Conservation (phyloP, 108 stramenopile species). For the Halocafeteria seosinensis region DNA sequence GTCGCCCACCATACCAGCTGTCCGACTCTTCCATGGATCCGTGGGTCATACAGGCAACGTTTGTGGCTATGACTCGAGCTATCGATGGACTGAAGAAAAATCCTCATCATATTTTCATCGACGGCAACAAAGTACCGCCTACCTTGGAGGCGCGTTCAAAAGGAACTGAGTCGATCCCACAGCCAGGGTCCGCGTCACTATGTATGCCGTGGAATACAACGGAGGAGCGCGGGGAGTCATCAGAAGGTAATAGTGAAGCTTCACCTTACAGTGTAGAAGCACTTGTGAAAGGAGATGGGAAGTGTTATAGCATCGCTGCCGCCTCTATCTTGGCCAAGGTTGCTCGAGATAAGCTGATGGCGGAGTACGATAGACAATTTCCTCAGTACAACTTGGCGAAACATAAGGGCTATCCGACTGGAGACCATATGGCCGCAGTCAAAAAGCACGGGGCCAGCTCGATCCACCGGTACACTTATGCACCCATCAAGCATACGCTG, state of each 20-base stretch:
- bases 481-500: conserved; percentile 69
- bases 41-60: no score
- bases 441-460: conserved; percentile 40
- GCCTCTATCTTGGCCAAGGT: conserved; percentile 92
- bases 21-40: no score
- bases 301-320: conserved; percentile 70
- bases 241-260: no score
- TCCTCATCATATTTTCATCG: not conserved
- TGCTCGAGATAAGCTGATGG: conserved; percentile 80
- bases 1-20: no score
- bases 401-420: conserved; percentile 91
- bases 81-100: not conserved
- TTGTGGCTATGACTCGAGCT: not conserved
- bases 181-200: not conserved
- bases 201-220: not conserved
- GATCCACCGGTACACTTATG: conserved; percentile 77
- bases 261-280: conserved; percentile 10
- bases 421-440: conserved; percentile 52
- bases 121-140: not conserved
- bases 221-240: not conserved
- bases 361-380: conserved; percentile 57
- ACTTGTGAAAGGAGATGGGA: conserved; percentile 70
- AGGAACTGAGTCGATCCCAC: not conserved
- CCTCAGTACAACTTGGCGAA: conserved; percentile 56
- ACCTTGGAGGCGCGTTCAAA: not conserved